Base-by-base conservation (phyloP, 768 basidiomycete species). In the Punctularia strigosozonata region DNA sequence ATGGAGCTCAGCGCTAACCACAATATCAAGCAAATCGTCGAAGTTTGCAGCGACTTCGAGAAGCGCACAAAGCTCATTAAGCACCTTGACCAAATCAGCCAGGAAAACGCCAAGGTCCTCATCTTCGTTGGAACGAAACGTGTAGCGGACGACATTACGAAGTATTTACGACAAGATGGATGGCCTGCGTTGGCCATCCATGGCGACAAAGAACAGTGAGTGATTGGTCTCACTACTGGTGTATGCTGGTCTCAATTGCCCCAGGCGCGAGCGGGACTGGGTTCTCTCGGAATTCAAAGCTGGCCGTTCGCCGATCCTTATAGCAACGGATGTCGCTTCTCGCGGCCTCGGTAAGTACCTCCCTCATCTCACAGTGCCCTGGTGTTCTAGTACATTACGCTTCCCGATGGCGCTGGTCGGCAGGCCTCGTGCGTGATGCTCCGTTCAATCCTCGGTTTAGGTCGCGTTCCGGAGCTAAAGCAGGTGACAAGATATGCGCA, bases 131-230 rank as follows among this genome's bases (percentile, higher is more conserved):
- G 80, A 15, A 99, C 95, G 19, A 99, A 98, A 65, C 75, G 94
- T 34, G 88, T 94, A 42, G 95, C 95, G 37, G 95, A 99, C 59
- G 95, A 99, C 46, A 84, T 99, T 52, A 99, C 95, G 15, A 98
- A 97, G 62, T 92, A 90, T 53, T 70, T 99, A 42, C 83, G 95
- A 42, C 84, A 87, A 69, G 95, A 99, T 53, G 95, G 95, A 12
- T 99, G 95, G 95, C 95, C 95, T n/a, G 95, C 95, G 12, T 68
- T 99, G 25, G 94, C 95, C 39, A 99, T 99, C 53, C 95, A 99
- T 55, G 95, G 95, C 52, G 95, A 99, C 68, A 99, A 99, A 64
- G 91, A 91, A 68, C 90, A 95, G 86, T 92, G 57, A 49, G 84
- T 69, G 3, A 15, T 24, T 37, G 6, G 36, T 7, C 23, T 25